phyloP scores from a whole-genome alignment of 352 stramenopile species.

The Nothophytophthora sp. region DNA sequence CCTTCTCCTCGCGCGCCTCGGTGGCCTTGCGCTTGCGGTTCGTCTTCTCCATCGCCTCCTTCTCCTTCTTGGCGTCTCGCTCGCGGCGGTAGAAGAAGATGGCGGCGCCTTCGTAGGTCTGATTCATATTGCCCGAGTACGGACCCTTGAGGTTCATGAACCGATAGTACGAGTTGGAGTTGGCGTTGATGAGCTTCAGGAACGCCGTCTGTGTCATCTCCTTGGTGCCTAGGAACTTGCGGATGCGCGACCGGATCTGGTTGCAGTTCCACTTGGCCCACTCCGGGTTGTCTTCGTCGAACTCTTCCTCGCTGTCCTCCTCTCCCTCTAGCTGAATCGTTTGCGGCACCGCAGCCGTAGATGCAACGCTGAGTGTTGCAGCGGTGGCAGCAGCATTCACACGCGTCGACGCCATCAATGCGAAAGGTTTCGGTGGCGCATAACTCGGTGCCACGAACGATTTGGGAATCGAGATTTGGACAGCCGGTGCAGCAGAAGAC shows the following conservation, averaged over 20 bases:
- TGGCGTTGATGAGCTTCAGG: slow-evolving; percentile 31
- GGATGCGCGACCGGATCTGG: slow-evolving; percentile 35
- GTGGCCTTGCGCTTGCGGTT: slow-evolving; percentile 10
- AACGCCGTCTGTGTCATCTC: slow-evolving; percentile 46
- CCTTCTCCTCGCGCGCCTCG: slow-evolving; percentile 14
- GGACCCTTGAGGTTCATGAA: slow-evolving; percentile 47
- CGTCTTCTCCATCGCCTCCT: no score
- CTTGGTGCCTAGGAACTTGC: slow-evolving; percentile 41
- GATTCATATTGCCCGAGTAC: slow-evolving; percentile 29
- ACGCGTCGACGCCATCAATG: no score
- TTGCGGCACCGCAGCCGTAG: no score
- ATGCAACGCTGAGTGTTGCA: neutral
- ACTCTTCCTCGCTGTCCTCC: slow-evolving; percentile 13
- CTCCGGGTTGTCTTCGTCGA: slow-evolving; percentile 12
- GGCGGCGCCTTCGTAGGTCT: slow-evolving; percentile 26
- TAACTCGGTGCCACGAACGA: neutral
- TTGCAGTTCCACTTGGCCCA: slow-evolving; percentile 35
- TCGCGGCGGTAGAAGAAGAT: slow-evolving; percentile 40
- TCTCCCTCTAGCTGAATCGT: no score
- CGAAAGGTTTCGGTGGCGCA: neutral
- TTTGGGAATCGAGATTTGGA: neutral
- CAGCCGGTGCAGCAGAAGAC: neutral
- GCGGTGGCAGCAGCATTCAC: neutral
- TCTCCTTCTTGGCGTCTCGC: slow-evolving; percentile 1
- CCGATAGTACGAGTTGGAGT: slow-evolving; percentile 36